phyloP scores from a whole-genome alignment of 2,329 filamentous ascomycete species.

The Zymoseptoria brevis region DNA sequence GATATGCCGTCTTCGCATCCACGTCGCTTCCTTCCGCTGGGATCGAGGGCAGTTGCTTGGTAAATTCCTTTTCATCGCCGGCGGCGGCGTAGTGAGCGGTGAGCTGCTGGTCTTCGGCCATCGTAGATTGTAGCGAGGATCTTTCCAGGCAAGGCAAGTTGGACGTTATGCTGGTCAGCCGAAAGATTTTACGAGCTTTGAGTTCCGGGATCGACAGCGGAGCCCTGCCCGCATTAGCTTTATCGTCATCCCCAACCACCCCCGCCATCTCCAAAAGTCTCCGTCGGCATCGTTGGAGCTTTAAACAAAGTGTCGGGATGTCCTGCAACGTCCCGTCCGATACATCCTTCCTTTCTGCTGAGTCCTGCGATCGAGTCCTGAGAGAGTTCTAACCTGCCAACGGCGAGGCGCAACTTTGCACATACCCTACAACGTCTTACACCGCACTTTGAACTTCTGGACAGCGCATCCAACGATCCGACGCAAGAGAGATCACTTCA shows the following conservation, averaged over 20 bases:
- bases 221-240: background rate
- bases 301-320: background rate
- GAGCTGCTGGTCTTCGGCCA: slow-evolving; percentile 6
- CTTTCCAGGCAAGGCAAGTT: background rate
- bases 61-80: slow-evolving; percentile 18
- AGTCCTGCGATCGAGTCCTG: background rate
- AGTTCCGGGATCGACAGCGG: background rate
- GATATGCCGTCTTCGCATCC: slow-evolving; percentile 51
- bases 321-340: background rate
- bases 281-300: background rate
- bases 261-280: background rate
- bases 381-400: background rate
- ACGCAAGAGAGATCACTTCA: background rate
- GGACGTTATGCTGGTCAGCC: background rate
- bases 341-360: background rate
- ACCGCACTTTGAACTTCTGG: background rate
- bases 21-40: slow-evolving; percentile 12
- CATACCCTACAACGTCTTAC: background rate
- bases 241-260: background rate
- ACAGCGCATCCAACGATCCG: background rate
- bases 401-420: background rate
- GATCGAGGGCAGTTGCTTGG: slow-evolving; percentile 13
- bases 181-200: background rate
- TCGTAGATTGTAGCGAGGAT: background rate
- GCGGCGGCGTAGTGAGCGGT: slow-evolving; percentile 23